Percentiles rank a stretch among this genome's conserved stretches.
phyloP scores from a whole-genome alignment of 371 early-diverging fungal species.

The Polyrhizophydium stewartii region DNA sequence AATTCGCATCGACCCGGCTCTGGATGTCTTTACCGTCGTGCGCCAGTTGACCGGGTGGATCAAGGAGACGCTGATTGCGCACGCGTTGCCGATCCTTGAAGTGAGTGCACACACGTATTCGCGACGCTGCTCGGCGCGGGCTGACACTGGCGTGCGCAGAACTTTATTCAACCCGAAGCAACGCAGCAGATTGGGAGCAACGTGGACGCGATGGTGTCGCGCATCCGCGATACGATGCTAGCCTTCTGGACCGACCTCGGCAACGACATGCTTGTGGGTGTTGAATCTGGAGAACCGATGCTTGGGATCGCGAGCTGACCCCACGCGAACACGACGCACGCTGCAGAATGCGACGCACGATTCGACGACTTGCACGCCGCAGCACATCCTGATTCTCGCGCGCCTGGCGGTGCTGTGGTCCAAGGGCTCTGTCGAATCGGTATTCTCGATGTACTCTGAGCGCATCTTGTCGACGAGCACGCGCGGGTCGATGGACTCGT shows the following conservation, averaged over 20 bases:
- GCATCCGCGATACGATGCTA: slow-evolving; percentile 7
- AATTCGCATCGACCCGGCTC: neutral
- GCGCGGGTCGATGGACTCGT: too few relatives aligned
- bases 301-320: too few relatives aligned
- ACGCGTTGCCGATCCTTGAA: slow-evolving; percentile 21
- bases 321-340: too few relatives aligned
- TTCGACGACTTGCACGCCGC: too few relatives aligned
- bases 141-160: too few relatives aligned
- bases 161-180: slow-evolving; percentile 6
- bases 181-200: slow-evolving; percentile 2
- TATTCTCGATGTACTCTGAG: slow-evolving; percentile 16
- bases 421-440: slow-evolving; percentile 8
- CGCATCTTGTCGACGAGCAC: slow-evolving; percentile 4
- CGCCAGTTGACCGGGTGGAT: slow-evolving; percentile 23
- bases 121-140: too few relatives aligned
- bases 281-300: neutral
- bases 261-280: slow-evolving; percentile 3
- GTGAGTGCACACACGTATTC: neutral
- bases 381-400: slow-evolving; percentile 2
- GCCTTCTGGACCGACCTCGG: slow-evolving; percentile 9
- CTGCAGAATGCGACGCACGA: too few relatives aligned
- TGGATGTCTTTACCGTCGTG: slow-evolving; percentile 13
- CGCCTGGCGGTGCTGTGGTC: slow-evolving; percentile 7
- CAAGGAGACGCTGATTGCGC: slow-evolving; percentile 24
- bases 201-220: neutral